Evolutionary conservation across 306 rosid genomes (phyloP).

Genomic region (Luffa acutangula): DNA sequence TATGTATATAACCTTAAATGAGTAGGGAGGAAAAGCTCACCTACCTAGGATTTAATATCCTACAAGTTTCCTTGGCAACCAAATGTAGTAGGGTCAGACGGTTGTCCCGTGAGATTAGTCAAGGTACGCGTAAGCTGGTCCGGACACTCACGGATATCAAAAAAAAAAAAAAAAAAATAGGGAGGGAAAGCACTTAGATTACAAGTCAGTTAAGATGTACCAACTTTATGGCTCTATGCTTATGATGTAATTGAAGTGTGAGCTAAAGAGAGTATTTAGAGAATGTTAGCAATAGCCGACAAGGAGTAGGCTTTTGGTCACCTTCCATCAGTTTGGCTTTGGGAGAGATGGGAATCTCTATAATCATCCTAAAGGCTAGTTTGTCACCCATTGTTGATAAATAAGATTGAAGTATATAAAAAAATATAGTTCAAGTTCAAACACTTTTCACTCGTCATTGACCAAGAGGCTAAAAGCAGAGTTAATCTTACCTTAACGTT

Average conservation of each 20-base stretch:
- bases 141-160: too few species aligned
- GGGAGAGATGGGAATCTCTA: not conserved
- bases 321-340: not conserved
- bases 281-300: not conserved
- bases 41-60: too few species aligned
- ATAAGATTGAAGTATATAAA: not conserved
- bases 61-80: too few species aligned
- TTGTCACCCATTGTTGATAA: not conserved
- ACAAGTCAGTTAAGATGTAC: not conserved
- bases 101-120: too few species aligned
- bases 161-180: too few species aligned
- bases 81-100: too few species aligned
- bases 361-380: not conserved
- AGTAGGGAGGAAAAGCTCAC: not conserved
- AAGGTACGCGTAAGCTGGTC: too few species aligned
- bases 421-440: not conserved
- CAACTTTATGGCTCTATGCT: not conserved
- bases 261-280: not conserved
- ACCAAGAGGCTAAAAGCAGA: not conserved
- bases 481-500: conserved; percentile 47
- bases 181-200: not conserved
- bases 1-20: not conserved
- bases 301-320: not conserved
- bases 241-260: not conserved
- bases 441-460: not conserved